Evolutionary conservation across 176 grass and related monocot genomes (phyloP).

Genomic region (Avena atlantica): DNA sequence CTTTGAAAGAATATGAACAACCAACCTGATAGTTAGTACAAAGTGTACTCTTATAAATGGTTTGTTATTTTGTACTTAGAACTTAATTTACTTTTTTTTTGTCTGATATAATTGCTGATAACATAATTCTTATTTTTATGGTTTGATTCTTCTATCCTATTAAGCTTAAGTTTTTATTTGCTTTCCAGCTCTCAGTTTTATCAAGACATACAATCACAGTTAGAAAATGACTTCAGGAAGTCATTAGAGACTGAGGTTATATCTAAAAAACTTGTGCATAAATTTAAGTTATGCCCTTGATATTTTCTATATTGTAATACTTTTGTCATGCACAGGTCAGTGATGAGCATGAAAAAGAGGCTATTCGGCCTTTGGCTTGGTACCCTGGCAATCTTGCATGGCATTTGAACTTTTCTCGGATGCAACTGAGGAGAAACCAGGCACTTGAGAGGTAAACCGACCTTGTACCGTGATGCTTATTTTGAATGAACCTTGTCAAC

Average conservation of each 20-base stretch:
- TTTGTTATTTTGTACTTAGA: not conserved
- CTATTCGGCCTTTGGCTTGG: conserved; percentile 94
- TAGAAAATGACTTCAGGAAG: conserved; percentile 93
- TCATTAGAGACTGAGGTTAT: conserved; percentile 82
- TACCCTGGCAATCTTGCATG: conserved; percentile 98
- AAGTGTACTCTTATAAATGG: not conserved
- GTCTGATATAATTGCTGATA: not conserved
- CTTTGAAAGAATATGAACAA: conserved; percentile 2
- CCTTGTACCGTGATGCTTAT: conserved; percentile 32
- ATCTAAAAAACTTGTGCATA: conserved; percentile 20
- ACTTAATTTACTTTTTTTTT: not conserved
- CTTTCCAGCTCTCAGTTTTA: conserved; percentile 82
- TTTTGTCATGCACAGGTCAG: conserved; percentile 58
- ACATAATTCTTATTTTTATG: conserved; percentile 4
- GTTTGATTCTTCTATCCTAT: conserved; percentile 42
- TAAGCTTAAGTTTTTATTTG: conserved; percentile 28
- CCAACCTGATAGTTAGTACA: not conserved
- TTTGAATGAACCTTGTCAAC: conserved; percentile 19
- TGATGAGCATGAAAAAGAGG: conserved; percentile 76
- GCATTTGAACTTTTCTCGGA: conserved; percentile 98
- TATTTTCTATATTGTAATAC: conserved; percentile 31
- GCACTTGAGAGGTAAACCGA: conserved; percentile 86
- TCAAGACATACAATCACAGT: conserved; percentile 80
- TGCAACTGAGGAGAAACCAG: conserved; percentile 97
- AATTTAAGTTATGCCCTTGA: not conserved